Evolutionary conservation across 768 basidiomycete genomes (phyloP).

Genomic region (Auriculariales sp.): DNA sequence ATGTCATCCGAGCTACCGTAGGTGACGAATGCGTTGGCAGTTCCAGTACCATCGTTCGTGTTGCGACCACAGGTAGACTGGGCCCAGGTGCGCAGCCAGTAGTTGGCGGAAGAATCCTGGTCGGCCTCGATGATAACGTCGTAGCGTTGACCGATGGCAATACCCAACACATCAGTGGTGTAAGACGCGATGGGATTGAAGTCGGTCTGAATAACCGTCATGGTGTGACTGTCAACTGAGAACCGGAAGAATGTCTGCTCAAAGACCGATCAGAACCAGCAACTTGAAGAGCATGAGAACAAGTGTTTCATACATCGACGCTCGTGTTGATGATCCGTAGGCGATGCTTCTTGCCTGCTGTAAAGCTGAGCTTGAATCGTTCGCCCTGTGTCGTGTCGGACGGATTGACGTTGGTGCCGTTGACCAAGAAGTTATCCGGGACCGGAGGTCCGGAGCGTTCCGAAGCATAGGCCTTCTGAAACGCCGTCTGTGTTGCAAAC

Average conservation of each 20-base stretch:
- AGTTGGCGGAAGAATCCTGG: constrained; percentile 1
- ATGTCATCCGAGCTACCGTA: background rate
- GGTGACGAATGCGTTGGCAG: background rate
- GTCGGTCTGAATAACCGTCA: constrained; percentile 2
- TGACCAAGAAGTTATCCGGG: background rate
- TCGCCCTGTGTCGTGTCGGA: background rate
- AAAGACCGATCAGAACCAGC: too few relatives aligned
- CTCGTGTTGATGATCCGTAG: constrained; percentile 3
- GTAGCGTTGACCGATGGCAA: constrained; percentile 3
- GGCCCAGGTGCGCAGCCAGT: background rate
- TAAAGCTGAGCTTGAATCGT: background rate
- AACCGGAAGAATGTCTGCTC: constrained; percentile 2
- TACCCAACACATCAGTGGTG: background rate
- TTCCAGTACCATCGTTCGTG: background rate
- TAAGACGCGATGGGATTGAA: background rate
- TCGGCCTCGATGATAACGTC: constrained; percentile 2
- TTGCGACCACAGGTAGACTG: background rate
- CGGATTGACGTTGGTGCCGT: background rate
- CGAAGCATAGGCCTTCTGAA: background rate
- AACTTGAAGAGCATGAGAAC: too few relatives aligned
- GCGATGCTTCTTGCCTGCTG: constrained; percentile 3
- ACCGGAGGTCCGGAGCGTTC: background rate
- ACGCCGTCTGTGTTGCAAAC: background rate
- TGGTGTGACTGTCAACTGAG: background rate
- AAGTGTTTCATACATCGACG: too few relatives aligned